These are phyloP conservation scores for Aspergillus tanneri DNA, from an alignment of 2,329 filamentous ascomycete species.

Conservation along the genomic window DNA sequence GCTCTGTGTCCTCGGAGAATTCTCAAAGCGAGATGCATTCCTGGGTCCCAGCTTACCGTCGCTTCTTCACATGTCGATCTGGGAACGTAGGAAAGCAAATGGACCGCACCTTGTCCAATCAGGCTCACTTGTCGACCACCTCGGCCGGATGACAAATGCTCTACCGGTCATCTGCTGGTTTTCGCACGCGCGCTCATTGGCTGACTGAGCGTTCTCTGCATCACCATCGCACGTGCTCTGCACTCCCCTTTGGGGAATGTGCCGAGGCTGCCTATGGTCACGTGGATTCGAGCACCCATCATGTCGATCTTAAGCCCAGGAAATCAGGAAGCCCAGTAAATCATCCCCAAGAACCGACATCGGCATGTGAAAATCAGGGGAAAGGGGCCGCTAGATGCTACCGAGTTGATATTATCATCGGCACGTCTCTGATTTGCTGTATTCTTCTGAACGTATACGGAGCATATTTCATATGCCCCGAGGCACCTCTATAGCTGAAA, in stretches of 20 bases:
- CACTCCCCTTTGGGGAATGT: slow-evolving; percentile 14
- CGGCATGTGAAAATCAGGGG: background rate
- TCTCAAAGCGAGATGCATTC: background rate
- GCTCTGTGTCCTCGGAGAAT: no score
- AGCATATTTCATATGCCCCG: no score
- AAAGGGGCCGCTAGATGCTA: no score
- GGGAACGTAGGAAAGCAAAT: background rate
- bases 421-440: background rate
- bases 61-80: slow-evolving; percentile 10
- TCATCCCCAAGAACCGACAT: background rate
- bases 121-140: slow-evolving; percentile 8
- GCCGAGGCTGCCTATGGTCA: slow-evolving; percentile 22
- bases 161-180: background rate
- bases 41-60: no score
- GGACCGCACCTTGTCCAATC: background rate
- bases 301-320: no score
- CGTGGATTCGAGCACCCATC: background rate
- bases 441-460: no score
- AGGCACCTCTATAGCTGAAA: no score
- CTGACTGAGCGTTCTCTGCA: slow-evolving; percentile 6
- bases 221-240: slow-evolving; percentile 12
- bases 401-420: background rate
- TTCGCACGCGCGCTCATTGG: slow-evolving; percentile 20
- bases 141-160: slow-evolving; percentile 11
- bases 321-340: background rate